Base-by-base conservation (phyloP, 306 rosid genomes). In the Castanea crenata region DNA sequence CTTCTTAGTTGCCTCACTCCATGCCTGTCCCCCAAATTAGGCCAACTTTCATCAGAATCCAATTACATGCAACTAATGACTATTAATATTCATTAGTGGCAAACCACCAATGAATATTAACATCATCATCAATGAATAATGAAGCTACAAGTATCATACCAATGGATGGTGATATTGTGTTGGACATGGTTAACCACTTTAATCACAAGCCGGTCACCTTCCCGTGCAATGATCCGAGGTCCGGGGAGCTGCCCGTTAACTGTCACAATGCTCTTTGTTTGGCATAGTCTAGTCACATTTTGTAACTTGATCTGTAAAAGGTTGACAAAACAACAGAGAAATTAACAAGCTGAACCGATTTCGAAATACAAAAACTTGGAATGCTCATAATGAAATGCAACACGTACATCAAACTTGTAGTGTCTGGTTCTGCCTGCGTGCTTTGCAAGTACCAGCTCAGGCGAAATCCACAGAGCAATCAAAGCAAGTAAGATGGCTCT, bases 161-260 rank as follows among this genome's bases (percentile, higher is more conserved):
- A 90, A 59, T 92, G 97, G 64, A 92, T 69, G 21, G 91, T 56
- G 55, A 90, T 63, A 65, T 92, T 92, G 83, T 90, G 16, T 13
- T 75, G 86, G 20, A 92, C 92, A 18, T 83, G 90, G 74, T 92
- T 92, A 64, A 85, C 88, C 55, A 92, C 95, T 87, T 89, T 81
- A 38, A 92, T 74, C 25, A 85, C 63, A 1, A 90, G 78, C 69
- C 92, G 83, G 13, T 92, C 92, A 1, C 97, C 95, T 86, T 92
- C 97, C 82, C 97, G 83, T 27, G 97, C 92, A n/a, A 89, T 78
- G 83, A 92, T 86, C 59, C 87, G 76, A 51, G 97, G 95, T 64
- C 95, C 92, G 0, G 95, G 95, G 74, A 78, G 89, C 79, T 79
- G 82, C 29, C 95, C 93, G 29, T 92, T 92, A 6, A 90, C 97